phyloP scores from a whole-genome alignment of 495 filamentous ascomycete species.

The Aspergillus hancockii region DNA sequence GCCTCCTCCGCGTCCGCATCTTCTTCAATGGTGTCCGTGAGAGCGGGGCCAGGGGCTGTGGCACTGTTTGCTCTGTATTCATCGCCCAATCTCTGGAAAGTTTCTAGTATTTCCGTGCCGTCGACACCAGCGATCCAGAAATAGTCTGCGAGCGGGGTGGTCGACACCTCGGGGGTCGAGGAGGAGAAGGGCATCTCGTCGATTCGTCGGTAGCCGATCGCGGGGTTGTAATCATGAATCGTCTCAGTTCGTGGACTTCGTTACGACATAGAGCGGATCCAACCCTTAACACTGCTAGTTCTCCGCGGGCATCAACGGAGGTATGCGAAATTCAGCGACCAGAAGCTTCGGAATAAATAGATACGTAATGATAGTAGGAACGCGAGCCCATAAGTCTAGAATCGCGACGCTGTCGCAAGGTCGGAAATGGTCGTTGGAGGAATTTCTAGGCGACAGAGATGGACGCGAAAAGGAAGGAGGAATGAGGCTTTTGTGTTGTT shows the following conservation, averaged over 20 bases:
- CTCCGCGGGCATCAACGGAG: conserved; percentile 26
- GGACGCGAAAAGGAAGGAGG: conserved; percentile 11
- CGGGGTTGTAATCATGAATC: conserved; percentile 30
- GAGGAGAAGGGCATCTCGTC: conserved; percentile 32
- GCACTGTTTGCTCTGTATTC: conserved; percentile 50
- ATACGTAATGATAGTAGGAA: conserved; percentile 8
- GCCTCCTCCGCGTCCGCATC: conserved; percentile 65
- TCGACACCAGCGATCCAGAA: conserved; percentile 98
- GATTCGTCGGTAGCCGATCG: conserved; percentile 16
- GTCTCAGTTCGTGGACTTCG: conserved; percentile 27
- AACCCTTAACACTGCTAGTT: conserved; percentile 14
- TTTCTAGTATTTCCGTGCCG: conserved; percentile 56
- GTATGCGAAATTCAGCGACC: conserved; percentile 18
- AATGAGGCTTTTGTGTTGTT: conserved; percentile 4
- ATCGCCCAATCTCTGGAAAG: conserved; percentile 50
- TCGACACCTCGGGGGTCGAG: conserved; percentile 44
- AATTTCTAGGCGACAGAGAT: background rate
- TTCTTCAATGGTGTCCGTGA: conserved; percentile 82
- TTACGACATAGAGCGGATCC: conserved; percentile 36
- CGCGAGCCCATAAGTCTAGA: conserved; percentile 24
- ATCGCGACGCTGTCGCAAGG: conserved; percentile 26
- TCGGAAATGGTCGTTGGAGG: background rate
- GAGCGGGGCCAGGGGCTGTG: conserved; percentile 49
- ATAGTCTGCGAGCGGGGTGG: conserved; percentile 90
- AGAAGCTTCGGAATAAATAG: conserved; percentile 18